phyloP scores from a whole-genome alignment of 2,329 filamentous ascomycete genomes.

The Penicillium paneum region DNA sequence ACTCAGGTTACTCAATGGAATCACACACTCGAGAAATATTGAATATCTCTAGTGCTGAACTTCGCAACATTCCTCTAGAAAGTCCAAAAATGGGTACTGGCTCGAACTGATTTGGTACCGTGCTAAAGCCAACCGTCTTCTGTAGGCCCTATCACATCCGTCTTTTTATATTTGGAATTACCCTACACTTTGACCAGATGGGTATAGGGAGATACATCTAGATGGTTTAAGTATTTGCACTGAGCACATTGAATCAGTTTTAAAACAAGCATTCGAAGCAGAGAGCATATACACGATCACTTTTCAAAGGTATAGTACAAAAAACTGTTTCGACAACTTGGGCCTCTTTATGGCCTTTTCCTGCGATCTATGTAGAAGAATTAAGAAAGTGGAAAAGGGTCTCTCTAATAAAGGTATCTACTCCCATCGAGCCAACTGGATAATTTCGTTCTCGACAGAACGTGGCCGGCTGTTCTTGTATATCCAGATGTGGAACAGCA shows the following conservation, averaged over 20 bases:
- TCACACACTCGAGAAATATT: neutral
- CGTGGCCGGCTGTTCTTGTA: neutral
- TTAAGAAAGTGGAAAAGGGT: no score
- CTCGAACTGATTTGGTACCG: neutral
- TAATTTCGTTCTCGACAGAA: no score
- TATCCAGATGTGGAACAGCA: neutral
- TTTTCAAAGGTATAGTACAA: neutral
- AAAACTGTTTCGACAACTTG: no score
- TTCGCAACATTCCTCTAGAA: neutral
- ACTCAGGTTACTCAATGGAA: neutral
- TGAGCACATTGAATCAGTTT: no score
- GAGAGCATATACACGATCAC: neutral
- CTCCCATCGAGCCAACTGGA: no score
- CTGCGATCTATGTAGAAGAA: no score
- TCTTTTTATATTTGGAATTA: neutral
- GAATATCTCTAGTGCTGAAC: no score
- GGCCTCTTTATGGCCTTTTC: no score
- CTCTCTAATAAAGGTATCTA: no score
- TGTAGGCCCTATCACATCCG: neutral
- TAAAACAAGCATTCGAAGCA: neutral
- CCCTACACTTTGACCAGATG: neutral
- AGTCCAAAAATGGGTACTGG: neutral
- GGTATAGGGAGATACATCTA: neutral
- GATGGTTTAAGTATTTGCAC: no score
- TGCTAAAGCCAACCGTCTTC: neutral